Evolutionary conservation across 441 rosid genomes (phyloP).

Genomic region (Gossypium davidsonii): DNA sequence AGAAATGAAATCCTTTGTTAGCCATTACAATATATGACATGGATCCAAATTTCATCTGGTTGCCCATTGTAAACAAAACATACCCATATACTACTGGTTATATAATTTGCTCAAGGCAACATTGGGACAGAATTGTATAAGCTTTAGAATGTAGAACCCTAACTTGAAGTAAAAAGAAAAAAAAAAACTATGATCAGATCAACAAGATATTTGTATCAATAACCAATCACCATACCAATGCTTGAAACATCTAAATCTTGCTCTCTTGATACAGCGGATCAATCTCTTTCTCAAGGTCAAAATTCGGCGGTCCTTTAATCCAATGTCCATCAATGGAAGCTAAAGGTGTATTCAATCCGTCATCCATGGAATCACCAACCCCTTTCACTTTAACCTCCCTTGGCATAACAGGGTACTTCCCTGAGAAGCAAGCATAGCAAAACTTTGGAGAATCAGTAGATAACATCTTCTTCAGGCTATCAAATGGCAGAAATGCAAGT

Average conservation of each 20-base stretch:
- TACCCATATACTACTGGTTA: too few relatives aligned
- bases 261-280: background rate
- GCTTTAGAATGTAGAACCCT: conserved; percentile 1
- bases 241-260: background rate
- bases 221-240: background rate
- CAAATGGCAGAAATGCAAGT: conserved; percentile 63
- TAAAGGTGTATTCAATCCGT: conserved; percentile 62
- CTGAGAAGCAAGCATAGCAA: conserved; percentile 87
- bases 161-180: background rate
- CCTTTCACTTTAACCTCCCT: conserved; percentile 50
- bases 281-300: conserved; percentile 15
- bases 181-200: background rate
- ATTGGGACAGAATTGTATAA: conserved; percentile 21
- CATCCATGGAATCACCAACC: conserved; percentile 76
- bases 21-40: too few relatives aligned
- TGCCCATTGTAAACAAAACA: too few relatives aligned
- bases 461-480: conserved; percentile 55
- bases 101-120: background rate
- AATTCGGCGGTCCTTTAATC: conserved; percentile 41
- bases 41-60: too few relatives aligned
- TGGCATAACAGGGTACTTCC: conserved; percentile 67
- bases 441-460: conserved; percentile 45
- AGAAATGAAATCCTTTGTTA: too few relatives aligned
- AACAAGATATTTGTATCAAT: background rate
- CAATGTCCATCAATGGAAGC: conserved; percentile 69